A percentile compares a stretch with the other conserved stretches of the same genome.
Conservation (phyloP, 257 asterid genomes). For the Solanum acaule region DNA sequence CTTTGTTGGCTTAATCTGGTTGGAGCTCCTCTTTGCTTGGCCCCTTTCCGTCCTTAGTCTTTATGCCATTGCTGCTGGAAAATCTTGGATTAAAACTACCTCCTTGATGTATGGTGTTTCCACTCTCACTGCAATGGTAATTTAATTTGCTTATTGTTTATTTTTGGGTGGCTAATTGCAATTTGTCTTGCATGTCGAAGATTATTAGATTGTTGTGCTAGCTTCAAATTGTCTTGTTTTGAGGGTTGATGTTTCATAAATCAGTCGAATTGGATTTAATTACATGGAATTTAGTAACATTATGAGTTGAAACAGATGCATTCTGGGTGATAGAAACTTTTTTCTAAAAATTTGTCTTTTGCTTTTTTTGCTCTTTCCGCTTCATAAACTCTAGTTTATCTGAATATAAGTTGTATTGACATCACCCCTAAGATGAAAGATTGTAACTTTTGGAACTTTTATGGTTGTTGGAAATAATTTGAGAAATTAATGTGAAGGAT, state of each 20-base stretch:
- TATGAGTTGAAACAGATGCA: neutral
- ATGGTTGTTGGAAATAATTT: neutral
- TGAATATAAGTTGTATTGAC: neutral
- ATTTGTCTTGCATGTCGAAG: neutral
- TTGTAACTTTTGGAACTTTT: neutral
- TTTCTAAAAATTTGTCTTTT: neutral
- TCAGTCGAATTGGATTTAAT: neutral
- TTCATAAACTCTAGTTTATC: neutral
- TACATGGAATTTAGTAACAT: neutral
- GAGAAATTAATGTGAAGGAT: neutral
- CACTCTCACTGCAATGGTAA: constrained; percentile 57
- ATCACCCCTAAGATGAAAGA: neutral
- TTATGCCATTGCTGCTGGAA: constrained; percentile 62
- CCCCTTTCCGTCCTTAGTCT: constrained; percentile 57
- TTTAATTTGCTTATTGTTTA: neutral
- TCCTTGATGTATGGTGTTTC: constrained; percentile 81
- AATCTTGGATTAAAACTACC: constrained; percentile 72
- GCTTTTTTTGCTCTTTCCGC: neutral
- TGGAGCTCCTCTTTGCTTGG: constrained; percentile 82
- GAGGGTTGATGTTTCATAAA: neutral
- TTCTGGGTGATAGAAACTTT: neutral
- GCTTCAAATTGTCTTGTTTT: neutral
- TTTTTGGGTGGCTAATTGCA: neutral
- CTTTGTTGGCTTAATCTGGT: constrained; percentile 23
- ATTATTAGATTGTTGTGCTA: neutral